phyloP scores from a whole-genome alignment of 164 flowering plant genomes.

The Annona squamosa region DNA sequence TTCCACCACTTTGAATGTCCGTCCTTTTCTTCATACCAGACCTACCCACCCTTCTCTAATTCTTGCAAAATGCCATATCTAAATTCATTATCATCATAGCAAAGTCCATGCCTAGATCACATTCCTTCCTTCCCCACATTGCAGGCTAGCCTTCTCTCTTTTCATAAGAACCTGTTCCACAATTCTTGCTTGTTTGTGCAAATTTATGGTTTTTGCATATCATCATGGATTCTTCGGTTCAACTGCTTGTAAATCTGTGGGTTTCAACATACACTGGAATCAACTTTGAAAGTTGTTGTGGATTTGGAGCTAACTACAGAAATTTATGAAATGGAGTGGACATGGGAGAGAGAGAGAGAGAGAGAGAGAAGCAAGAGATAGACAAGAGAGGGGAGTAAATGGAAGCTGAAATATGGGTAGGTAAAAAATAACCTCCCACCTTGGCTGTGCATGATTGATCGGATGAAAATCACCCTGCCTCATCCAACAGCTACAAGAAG shows the following conservation, averaged over 20 bases:
- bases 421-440: too few species aligned
- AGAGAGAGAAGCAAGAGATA: too few species aligned
- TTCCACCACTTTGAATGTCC: background rate
- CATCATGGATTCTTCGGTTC: conserved; percentile 20
- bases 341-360: too few species aligned
- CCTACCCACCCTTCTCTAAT: background rate
- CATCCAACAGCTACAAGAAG: too few species aligned
- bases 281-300: conserved; percentile 8
- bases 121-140: background rate
- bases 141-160: background rate
- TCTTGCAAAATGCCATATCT: background rate
- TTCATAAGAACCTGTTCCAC: conserved; percentile 6
- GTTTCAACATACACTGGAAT: conserved; percentile 19
- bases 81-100: background rate
- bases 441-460: too few species aligned
- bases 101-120: conserved; percentile 21
- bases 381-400: too few species aligned
- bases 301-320: conserved; percentile 12
- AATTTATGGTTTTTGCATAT: conserved; percentile 42
- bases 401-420: too few species aligned
- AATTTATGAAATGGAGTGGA: too few species aligned
- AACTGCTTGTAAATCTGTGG: conserved; percentile 17
- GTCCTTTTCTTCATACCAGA: background rate
- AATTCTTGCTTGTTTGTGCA: conserved; percentile 14
- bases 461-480: too few species aligned